Conservation (phyloP, 2,329 filamentous ascomycete genomes). For the Aspergillus nomiae region DNA sequence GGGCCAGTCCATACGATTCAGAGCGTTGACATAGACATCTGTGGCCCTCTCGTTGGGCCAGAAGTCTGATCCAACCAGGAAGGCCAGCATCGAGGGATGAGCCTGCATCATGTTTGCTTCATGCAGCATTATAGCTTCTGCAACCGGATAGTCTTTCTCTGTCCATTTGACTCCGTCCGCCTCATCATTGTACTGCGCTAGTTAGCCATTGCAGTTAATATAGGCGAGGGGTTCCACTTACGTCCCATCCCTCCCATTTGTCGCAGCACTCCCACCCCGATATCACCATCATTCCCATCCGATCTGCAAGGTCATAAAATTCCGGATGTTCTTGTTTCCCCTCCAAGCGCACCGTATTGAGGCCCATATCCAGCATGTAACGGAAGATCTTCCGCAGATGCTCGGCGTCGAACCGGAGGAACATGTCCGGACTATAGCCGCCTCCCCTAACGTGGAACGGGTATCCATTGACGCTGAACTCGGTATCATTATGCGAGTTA, state of each 20-base stretch:
- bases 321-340: constrained; percentile 66
- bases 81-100: constrained; percentile 62
- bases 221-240: constrained; percentile 11
- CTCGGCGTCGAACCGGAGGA: constrained; percentile 57
- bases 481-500: constrained; percentile 56
- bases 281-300: constrained; percentile 63
- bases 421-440: constrained; percentile 64
- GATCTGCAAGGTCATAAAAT: constrained; percentile 61
- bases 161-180: constrained; percentile 50
- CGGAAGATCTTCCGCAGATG: constrained; percentile 54
- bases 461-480: constrained; percentile 58
- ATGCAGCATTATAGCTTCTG: constrained; percentile 58
- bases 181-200: constrained; percentile 60
- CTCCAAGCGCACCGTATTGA: constrained; percentile 66
- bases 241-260: constrained; percentile 66
- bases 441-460: constrained; percentile 64
- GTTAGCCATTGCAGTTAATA: background rate
- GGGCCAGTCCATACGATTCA: constrained; percentile 57
- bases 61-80: constrained; percentile 63
- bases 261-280: constrained; percentile 69
- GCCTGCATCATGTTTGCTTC: constrained; percentile 62
- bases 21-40: constrained; percentile 53
- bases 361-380: constrained; percentile 61
- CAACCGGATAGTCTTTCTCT: constrained; percentile 57
- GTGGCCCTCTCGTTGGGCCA: constrained; percentile 63